Conservation (phyloP, 75 land plant genomes). For the Gnetum montanum region DNA sequence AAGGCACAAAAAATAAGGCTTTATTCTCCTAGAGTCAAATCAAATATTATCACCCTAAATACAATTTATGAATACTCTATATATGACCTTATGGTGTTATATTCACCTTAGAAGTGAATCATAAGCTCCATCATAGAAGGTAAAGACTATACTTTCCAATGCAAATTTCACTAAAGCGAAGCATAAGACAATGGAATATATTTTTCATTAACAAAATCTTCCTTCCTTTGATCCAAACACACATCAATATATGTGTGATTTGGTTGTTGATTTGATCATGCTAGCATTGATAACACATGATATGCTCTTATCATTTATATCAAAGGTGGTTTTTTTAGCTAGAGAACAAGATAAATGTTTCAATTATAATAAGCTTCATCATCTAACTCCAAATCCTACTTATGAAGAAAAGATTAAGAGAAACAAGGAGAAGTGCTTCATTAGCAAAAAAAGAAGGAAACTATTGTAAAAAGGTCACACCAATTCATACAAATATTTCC, state of each 20-base stretch:
- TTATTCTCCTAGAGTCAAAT: slow-evolving; percentile 63
- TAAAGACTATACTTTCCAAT: slow-evolving; percentile 90
- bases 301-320: slow-evolving; percentile 58
- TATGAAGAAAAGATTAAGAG: slow-evolving; percentile 78
- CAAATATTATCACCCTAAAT: slow-evolving; percentile 91
- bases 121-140: slow-evolving; percentile 69
- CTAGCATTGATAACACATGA: slow-evolving; percentile 93
- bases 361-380: too few relatives aligned
- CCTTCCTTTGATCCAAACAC: slow-evolving; percentile 30
- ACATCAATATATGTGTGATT: slow-evolving; percentile 78
- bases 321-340: slow-evolving; percentile 63
- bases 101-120: slow-evolving; percentile 67
- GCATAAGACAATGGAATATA: slow-evolving; percentile 85
- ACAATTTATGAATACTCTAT: slow-evolving; percentile 71
- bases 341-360: slow-evolving; percentile 93
- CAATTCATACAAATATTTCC: slow-evolving; percentile 95
- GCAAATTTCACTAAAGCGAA: slow-evolving; percentile 93
- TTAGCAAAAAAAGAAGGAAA: slow-evolving; percentile 77
- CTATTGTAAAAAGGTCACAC: slow-evolving; percentile 74
- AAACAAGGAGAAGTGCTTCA: too few relatives aligned
- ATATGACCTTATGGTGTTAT: slow-evolving; percentile 69
- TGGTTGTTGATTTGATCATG: slow-evolving; percentile 99
- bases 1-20: slow-evolving; percentile 64
- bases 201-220: slow-evolving; percentile 65
- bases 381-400: slow-evolving; percentile 76